Evolutionary conservation across 371 early-diverging fungal species (phyloP).

Genomic region (Mortierella sp.): DNA sequence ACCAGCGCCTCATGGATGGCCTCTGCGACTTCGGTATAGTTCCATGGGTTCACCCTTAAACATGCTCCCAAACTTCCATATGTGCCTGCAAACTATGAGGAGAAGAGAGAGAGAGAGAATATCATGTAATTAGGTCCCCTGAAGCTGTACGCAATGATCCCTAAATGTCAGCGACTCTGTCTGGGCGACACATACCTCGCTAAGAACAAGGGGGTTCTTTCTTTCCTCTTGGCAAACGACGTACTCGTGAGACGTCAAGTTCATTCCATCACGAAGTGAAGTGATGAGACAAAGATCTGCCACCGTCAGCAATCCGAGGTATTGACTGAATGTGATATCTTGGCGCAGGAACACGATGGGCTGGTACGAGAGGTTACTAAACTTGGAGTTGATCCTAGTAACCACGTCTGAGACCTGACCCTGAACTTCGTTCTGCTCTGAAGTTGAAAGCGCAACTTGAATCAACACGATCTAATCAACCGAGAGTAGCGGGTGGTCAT

Average conservation of each 20-base stretch:
- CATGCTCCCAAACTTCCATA: slow-evolving; percentile 92
- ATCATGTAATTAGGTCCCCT: too few species aligned
- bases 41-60: slow-evolving; percentile 92
- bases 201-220: slow-evolving; percentile 87
- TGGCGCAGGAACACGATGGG: slow-evolving; percentile 94
- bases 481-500: too few species aligned
- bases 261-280: slow-evolving; percentile 97
- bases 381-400: slow-evolving; percentile 90
- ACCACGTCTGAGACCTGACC: slow-evolving; percentile 89
- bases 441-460: slow-evolving; percentile 75
- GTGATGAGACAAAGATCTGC: slow-evolving; percentile 95
- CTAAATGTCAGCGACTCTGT: not conserved
- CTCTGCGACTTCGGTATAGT: slow-evolving; percentile 83
- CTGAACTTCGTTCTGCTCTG: slow-evolving; percentile 77
- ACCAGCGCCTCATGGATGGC: slow-evolving; percentile 83
- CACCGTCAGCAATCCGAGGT: slow-evolving; percentile 89
- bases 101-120: not conserved
- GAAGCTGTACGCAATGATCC: not conserved
- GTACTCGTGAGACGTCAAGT: slow-evolving; percentile 96
- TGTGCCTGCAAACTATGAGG: slow-evolving; percentile 88
- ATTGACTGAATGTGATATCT: slow-evolving; percentile 87
- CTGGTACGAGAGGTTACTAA: slow-evolving; percentile 91
- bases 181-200: slow-evolving; percentile 63
- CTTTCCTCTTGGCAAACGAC: slow-evolving; percentile 90
- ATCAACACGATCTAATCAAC: slow-evolving; percentile 64